These are phyloP conservation scores for Byssochlamys sp. DNA, from an alignment of 2,329 filamentous ascomycete species.

Conservation along the genomic window DNA sequence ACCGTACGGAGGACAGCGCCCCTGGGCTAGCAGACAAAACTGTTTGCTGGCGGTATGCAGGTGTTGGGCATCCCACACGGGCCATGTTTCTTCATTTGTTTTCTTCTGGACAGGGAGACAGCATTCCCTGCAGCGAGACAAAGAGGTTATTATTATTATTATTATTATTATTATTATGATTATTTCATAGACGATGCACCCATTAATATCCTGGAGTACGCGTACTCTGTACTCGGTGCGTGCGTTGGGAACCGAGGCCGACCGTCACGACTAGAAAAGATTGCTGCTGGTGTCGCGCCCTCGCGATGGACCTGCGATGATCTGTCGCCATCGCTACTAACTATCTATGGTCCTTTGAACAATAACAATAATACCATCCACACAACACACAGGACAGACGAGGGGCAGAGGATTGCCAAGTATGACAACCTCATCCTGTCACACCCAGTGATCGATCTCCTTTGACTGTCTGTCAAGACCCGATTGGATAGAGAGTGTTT, in stretches of 20 bases:
- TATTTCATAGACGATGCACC: no score
- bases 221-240: neutral
- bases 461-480: neutral
- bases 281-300: neutral
- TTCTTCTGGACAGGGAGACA: neutral
- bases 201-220: no score
- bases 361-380: neutral
- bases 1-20: neutral
- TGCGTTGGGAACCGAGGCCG: neutral
- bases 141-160: neutral
- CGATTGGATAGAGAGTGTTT: neutral
- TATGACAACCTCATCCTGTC: neutral
- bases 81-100: neutral
- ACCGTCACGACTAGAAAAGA: neutral
- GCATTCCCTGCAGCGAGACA: neutral
- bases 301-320: neutral
- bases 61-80: neutral
- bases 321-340: neutral
- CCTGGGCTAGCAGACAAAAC: neutral
- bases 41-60: neutral
- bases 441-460: neutral
- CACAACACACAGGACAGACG: neutral
- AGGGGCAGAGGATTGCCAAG: neutral
- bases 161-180: no score
- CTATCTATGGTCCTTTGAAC: neutral